Conservation (phyloP, 2,329 filamentous ascomycete genomes). For the Alternaria panax region DNA sequence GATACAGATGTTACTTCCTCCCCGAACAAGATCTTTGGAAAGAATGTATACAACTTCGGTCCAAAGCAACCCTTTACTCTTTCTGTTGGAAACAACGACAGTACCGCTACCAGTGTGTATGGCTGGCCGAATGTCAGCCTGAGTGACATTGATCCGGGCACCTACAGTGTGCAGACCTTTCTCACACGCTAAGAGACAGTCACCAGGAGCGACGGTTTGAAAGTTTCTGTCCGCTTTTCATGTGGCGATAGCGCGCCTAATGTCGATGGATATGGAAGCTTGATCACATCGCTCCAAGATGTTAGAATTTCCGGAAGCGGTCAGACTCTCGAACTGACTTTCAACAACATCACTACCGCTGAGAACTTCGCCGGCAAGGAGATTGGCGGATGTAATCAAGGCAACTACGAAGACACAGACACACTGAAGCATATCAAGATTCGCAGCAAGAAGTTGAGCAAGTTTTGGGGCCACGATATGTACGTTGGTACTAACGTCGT, state of each 20-base stretch:
- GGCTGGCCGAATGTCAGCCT: slow-evolving; percentile 47
- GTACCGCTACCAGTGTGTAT: slow-evolving; percentile 38
- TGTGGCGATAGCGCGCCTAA: slow-evolving; percentile 47
- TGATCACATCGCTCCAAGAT: slow-evolving; percentile 33
- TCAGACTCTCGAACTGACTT: slow-evolving; percentile 42
- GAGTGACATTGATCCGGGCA: slow-evolving; percentile 38
- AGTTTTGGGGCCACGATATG: slow-evolving; percentile 48
- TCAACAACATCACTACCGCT: slow-evolving; percentile 37
- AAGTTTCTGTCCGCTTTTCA: slow-evolving; percentile 46
- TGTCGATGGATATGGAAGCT: slow-evolving; percentile 43
- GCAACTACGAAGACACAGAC: slow-evolving; percentile 49
- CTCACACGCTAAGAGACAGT: slow-evolving; percentile 47
- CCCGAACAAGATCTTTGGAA: slow-evolving; percentile 48
- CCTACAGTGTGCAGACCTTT: slow-evolving; percentile 48
- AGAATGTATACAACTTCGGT: slow-evolving; percentile 44
- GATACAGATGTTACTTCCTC: slow-evolving; percentile 48
- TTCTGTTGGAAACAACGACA: slow-evolving; percentile 36
- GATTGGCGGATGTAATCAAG: slow-evolving; percentile 50
- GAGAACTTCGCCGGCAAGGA: slow-evolving; percentile 43
- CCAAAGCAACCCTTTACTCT: slow-evolving; percentile 28
- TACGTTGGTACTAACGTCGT: slow-evolving; percentile 50
- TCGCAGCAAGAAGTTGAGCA: slow-evolving; percentile 46
- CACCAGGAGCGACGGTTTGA: slow-evolving; percentile 48
- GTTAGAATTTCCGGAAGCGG: slow-evolving; percentile 35
- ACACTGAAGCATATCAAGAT: slow-evolving; percentile 49